A percentile compares a stretch with the other conserved stretches of the same genome.
Evolutionary conservation across 176 grass and related monocot species (phyloP).

Genomic region (Raddia distichophylla): DNA sequence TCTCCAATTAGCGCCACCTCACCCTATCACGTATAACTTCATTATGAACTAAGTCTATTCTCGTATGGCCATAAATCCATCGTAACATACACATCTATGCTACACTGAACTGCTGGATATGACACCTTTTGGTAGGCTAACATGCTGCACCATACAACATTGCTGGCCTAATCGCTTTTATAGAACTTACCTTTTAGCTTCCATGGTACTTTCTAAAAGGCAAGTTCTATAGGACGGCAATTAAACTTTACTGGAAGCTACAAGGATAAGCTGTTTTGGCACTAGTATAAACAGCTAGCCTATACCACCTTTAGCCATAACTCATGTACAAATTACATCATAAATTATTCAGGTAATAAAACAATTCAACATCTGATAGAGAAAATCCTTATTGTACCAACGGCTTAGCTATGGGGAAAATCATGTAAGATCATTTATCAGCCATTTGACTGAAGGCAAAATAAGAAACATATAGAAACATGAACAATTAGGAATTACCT

Average conservation of each 20-base stretch:
- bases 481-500: constrained; percentile 53
- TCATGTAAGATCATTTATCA: constrained; percentile 33
- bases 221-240: too few species aligned
- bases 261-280: not conserved
- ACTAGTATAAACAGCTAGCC: not conserved
- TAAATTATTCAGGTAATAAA: not conserved
- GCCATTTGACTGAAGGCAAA: constrained; percentile 28
- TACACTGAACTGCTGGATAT: too few species aligned
- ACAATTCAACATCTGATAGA: constrained; percentile 2
- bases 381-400: not conserved
- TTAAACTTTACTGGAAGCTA: constrained; percentile 3
- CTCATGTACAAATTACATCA: constrained; percentile 11
- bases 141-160: too few species aligned
- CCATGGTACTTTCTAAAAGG: too few species aligned
- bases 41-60: too few species aligned
- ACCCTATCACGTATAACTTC: too few species aligned
- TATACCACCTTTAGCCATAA: constrained; percentile 9
- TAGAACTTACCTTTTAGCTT: too few species aligned
- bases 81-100: too few species aligned
- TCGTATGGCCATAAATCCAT: too few species aligned
- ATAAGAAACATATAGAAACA: constrained; percentile 32
- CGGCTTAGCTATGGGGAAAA: constrained; percentile 12
- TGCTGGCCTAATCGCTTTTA: too few species aligned
- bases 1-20: too few species aligned
- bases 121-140: too few species aligned